phyloP scores from a whole-genome alignment of 306 rosid species.

The Vigna hirtella region DNA sequence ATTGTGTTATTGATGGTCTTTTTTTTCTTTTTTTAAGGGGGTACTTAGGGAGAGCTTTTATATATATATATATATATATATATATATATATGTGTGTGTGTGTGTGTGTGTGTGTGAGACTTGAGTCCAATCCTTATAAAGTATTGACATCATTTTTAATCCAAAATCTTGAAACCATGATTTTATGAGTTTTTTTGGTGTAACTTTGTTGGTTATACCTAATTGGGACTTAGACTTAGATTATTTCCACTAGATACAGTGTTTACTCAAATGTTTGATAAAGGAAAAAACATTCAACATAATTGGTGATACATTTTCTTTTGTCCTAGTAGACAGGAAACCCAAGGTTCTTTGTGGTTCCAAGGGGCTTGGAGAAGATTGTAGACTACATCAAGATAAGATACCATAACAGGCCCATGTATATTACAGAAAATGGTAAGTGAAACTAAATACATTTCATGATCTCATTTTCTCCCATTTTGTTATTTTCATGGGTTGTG shows the following conservation, averaged over 20 bases:
- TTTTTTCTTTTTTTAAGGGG: too few species aligned
- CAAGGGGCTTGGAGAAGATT: slow-evolving; percentile 62
- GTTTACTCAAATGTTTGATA: slow-evolving; percentile 1
- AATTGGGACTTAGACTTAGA: too few species aligned
- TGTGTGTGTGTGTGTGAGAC: too few species aligned
- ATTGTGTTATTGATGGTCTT: background rate
- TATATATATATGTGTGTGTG: too few species aligned
- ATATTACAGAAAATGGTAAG: slow-evolving; percentile 79
- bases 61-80: too few species aligned
- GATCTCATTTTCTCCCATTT: background rate
- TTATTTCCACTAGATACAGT: background rate
- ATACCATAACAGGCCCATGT: slow-evolving; percentile 61
- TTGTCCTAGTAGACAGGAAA: slow-evolving; percentile 62
- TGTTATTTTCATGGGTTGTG: too few species aligned
- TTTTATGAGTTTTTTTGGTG: too few species aligned
- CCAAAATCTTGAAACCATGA: too few species aligned
- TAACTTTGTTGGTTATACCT: too few species aligned
- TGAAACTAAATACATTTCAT: background rate
- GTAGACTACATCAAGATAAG: slow-evolving; percentile 60
- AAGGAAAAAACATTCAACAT: background rate
- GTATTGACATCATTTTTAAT: too few species aligned
- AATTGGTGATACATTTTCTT: background rate
- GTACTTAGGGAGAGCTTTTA: too few species aligned
- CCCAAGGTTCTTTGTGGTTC: slow-evolving; percentile 61
- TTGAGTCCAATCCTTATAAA: too few species aligned